Evolutionary conservation across 208 protist species (phyloP), one percentile per base, ranked within the genome.

Genomic region (Trypanosomatidae sp.): DNA sequence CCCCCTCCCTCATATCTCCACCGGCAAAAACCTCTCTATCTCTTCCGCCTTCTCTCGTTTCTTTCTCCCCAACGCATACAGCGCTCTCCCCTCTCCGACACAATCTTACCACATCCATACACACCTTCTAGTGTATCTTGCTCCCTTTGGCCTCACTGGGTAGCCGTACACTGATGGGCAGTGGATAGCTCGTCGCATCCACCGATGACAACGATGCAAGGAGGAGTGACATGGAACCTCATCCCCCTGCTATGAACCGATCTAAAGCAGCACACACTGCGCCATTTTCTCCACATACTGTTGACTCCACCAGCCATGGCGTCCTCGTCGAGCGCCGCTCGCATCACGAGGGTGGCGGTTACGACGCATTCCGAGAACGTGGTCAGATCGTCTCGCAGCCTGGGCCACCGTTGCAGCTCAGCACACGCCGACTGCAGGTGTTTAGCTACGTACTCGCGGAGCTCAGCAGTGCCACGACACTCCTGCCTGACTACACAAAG

Each of bases 381-480:
- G 62, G 25, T 41, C 6, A 52, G 12, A n/a, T 8, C 47, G 39
- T 6, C 19, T 22, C 49, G 25, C 12, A 50, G 7, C n/a, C 53
- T 39, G 53, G 47, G 1, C 69, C 70, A 3, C 70, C 76, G 12
- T 44, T 76, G 39, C 70, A 39, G 5, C 69, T 93, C 56, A 81
- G 60, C 62, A 77, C 82, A 4, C 65, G 70, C 62, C 83, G 87
- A 30, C 70, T 94, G 58, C 89, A 94, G 67, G 66, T 89, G 8
- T 76, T 91, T 33, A 77, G 80, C 68, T 91, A 85, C 66, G 81
- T 88, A 12, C 78, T 94, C 13, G 89, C 89, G n/a, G 84, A 94
- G 74, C 44, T 91, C 25, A 90, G 87, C 77, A 89, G 89, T 62
- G 84, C 89, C 6, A 74, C 85, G 8, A 90, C 79, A 13, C 78